Conservation (phyloP, 1,284 basidiomycete species). For the Ceratobasidium sp. region DNA sequence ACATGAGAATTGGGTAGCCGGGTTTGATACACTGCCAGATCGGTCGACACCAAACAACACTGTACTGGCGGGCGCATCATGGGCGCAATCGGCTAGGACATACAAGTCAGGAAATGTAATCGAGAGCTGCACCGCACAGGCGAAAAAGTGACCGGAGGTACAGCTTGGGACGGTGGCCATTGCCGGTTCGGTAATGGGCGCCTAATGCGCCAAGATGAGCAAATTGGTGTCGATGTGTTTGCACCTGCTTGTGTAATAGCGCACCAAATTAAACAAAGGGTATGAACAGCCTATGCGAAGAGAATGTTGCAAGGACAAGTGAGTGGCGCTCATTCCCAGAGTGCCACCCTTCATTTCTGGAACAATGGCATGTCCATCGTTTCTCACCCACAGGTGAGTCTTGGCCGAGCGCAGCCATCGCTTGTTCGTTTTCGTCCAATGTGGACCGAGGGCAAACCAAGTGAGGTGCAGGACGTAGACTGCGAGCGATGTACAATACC, state of each 20-base stretch:
- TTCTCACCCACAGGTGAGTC: too few species aligned
- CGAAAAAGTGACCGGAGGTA: neutral
- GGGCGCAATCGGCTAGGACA: neutral
- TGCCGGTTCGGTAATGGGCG: constrained; percentile 28
- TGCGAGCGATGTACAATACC: neutral
- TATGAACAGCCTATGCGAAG: neutral
- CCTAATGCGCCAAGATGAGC: neutral
- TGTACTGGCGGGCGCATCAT: neutral
- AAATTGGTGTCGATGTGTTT: neutral
- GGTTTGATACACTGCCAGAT: constrained; percentile 28
- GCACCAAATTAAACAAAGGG: constrained; percentile 5
- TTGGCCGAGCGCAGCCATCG: neutral
- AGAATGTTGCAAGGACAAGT: neutral
- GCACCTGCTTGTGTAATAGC: neutral
- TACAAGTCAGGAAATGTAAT: neutral
- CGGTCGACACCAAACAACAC: neutral
- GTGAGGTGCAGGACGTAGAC: neutral
- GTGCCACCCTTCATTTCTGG: neutral
- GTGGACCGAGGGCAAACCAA: neutral
- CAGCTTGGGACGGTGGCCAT: neutral
- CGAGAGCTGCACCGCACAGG: constrained; percentile 10
- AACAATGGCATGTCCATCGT: neutral
- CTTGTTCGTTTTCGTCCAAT: neutral
- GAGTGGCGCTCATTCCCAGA: neutral
- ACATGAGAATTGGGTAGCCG: constrained; percentile 1